Evolutionary conservation across 306 rosid species (phyloP), one percentile per base, ranked within the genome.

Genomic region (Purshia tridentata): DNA sequence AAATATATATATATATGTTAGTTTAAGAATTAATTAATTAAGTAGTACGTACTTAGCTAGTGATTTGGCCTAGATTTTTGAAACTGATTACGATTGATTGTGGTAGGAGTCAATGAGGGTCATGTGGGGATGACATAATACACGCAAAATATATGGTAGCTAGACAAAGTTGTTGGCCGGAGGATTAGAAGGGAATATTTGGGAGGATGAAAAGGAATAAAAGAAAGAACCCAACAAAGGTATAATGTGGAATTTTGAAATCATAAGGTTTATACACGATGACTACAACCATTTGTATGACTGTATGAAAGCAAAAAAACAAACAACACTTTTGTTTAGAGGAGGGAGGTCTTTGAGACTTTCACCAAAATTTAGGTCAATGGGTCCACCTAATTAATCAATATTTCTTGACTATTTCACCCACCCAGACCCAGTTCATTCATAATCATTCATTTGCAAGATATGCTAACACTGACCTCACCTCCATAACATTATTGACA

Each of bases 141-240:
- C 67, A 72, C 42, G 51, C 65, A 74, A 70, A 85, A 79, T 0
- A 44, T 44, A 44, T 78, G 70, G n/a, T 56, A 68, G 84, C 83
- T 77, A 76, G 84, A 85, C 78, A 76, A 73, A 74, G 83, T 76
- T 73, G 67, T 68, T 73, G 81, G 67, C 71, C 71, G 81, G 71
- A 69, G 66, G 91, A 89, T 78, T 84, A 76, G 83, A 89, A 82
- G 47, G 86, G 89, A 84, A 89, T 89, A 87, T 84, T 78, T 87
- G 72, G 84, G 83, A 80, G 84, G 67, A 83, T 76, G 90, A 78
- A 81, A 78, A 76, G 86, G 88, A 87, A 87, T 84, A 85, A 14
- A 56, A 71, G 75, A 71, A 70, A 89, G 73, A 78, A 83, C 73
- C 57, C 64, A 78, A 72, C 73, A 67, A 75, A 78, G 63, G 81